phyloP scores from a whole-genome alignment of 805 yeast genomes.

The Sungouiozyma ichnusensis region DNA sequence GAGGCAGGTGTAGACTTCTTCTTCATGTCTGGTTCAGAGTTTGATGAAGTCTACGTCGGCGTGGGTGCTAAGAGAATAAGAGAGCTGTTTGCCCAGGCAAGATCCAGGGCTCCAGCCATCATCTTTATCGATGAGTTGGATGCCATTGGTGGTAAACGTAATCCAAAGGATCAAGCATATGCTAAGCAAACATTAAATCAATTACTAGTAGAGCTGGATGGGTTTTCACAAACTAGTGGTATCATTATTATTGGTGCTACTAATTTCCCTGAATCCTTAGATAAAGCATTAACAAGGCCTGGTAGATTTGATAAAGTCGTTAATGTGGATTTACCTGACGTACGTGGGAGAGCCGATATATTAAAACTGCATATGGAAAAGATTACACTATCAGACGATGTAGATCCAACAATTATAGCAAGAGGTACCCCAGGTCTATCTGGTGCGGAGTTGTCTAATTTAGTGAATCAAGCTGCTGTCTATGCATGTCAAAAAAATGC shows the following conservation, averaged over 20 bases:
- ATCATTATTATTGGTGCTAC: conserved; percentile 97
- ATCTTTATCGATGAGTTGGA: conserved; percentile 96
- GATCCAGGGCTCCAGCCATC: conserved; percentile 93
- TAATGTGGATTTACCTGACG: conserved; percentile 92
- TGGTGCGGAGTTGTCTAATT: conserved; percentile 95
- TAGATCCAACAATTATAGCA: conserved; percentile 83
- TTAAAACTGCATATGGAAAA: conserved; percentile 84
- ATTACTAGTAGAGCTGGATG: conserved; percentile 90
- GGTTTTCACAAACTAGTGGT: conserved; percentile 84
- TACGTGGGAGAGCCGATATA: conserved; percentile 91
- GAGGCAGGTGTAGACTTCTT: conserved; percentile 98
- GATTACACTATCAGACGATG: conserved; percentile 74
- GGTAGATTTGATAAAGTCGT: conserved; percentile 97
- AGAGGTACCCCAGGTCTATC: conserved; percentile 96
- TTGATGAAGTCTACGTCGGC: conserved; percentile 96
- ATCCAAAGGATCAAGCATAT: conserved; percentile 95
- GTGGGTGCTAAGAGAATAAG: conserved; percentile 98
- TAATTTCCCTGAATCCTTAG: conserved; percentile 93
- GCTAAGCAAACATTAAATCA: conserved; percentile 97
- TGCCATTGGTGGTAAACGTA: conserved; percentile 97
- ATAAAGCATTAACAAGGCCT: conserved; percentile 95
- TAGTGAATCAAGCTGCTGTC: conserved; percentile 97
- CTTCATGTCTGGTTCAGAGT: conserved; percentile 97
- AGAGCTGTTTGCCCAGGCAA: conserved; percentile 85
- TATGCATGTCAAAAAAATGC: conserved; percentile 92